A percentile compares a stretch with the other conserved stretches of the same genome.
These are phyloP conservation scores for Dentipellis fragilis DNA, from an alignment of 768 basidiomycete genomes.

Conservation along the genomic window DNA sequence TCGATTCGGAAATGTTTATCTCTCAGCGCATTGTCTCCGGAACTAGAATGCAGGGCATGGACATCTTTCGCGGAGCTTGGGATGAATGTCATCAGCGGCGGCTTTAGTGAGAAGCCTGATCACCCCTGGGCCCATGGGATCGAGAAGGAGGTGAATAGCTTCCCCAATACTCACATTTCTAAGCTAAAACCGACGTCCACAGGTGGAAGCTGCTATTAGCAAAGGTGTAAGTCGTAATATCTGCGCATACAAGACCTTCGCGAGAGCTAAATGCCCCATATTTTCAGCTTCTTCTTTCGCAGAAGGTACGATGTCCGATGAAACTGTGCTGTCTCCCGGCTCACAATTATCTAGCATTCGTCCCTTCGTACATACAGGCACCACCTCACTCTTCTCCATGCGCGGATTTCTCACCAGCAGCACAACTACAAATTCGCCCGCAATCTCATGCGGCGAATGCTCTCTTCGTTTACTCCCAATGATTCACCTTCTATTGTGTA, in stretches of 20 bases:
- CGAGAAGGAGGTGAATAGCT: slow-evolving; percentile 38
- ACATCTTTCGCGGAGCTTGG: slow-evolving; percentile 62
- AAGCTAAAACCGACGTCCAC: background rate
- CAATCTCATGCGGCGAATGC: slow-evolving; percentile 43
- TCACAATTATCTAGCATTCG: slow-evolving; percentile 39
- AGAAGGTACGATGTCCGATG: slow-evolving; percentile 36
- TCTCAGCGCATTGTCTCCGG: slow-evolving; percentile 38
- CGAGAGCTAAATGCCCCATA: background rate
- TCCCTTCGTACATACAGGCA: slow-evolving; percentile 51
- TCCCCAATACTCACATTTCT: background rate
- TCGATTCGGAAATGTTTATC: slow-evolving; percentile 49
- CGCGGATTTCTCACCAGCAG: slow-evolving; percentile 42
- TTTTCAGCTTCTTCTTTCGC: slow-evolving; percentile 40
- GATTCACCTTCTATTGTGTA: slow-evolving; percentile 49
- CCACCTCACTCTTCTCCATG: slow-evolving; percentile 51
- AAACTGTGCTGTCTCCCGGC: background rate
- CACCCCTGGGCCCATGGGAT: slow-evolving; percentile 39
- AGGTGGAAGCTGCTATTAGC: slow-evolving; percentile 56
- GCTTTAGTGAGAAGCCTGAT: slow-evolving; percentile 26
- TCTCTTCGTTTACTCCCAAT: slow-evolving; percentile 32
- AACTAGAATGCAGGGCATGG: slow-evolving; percentile 64
- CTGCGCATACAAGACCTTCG: background rate
- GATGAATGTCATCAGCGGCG: slow-evolving; percentile 41
- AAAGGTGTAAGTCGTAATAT: slow-evolving; percentile 47
- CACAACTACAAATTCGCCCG: slow-evolving; percentile 52